Evolutionary conservation across 805 yeast genomes (phyloP), one percentile per base, ranked within the genome.

Genomic region (Ogataea thermomethanolica): DNA sequence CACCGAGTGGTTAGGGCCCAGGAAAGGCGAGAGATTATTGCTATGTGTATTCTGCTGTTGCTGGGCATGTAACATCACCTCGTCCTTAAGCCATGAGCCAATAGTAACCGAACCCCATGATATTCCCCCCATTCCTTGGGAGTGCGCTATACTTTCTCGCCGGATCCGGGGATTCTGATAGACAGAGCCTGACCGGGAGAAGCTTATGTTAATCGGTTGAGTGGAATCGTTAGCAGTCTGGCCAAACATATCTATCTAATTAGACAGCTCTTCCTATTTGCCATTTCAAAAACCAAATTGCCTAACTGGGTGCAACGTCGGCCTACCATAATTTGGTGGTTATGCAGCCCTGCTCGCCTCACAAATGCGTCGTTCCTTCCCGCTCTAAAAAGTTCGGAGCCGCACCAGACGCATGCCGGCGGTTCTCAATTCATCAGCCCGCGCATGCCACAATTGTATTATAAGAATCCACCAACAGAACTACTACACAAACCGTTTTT

Each of bases 81-180:
- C 99, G 61, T 91, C 98, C 58, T 89, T 84, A 17, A 91, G 70
- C 99, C 99, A 91, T 11, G 93, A 81, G 10, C 97, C 97, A 23
- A 91, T 89, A 21, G 95, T 84, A 42, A 90, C 79, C 3, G 95
- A 89, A 15, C 98, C 98, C 96, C 97, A 91, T 7, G 95, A 83
- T 25, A 91, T 85, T 33, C 98, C 99, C 31, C 98, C 98, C 82
- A 93, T 86, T 8, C 98, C 98, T 60, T 88, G 96, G 2, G 96
- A 84, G 61, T 91, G 98, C 23, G 97, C 96, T 43, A 93, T 79
- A 43, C 90, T 80, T 55, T 91, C 98, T 49, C 97, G 73, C 57
- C 95, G 77, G 48, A 89, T 76, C 48, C 79, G 62, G n/a, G 70
- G 65, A 43, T 61, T 61, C 32, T 63, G 65, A 54, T 73, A 46